phyloP scores from a whole-genome alignment of 805 yeast species.

The Nakazawaea molendinolei region DNA sequence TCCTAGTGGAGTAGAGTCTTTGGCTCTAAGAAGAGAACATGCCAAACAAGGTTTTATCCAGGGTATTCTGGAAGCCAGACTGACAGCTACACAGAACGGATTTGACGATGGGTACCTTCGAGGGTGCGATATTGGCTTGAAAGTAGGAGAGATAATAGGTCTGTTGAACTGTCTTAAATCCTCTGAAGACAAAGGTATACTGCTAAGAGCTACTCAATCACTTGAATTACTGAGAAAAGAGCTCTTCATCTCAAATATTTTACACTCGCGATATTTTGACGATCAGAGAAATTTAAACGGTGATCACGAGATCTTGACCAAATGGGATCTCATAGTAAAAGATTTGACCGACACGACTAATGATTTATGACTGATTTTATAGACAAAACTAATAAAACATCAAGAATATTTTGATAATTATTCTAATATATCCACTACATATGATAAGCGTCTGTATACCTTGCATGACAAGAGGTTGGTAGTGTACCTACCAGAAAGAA shows the following conservation, averaged over 20 bases:
- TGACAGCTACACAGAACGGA: conserved; percentile 64
- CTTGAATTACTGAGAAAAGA: conserved; percentile 40
- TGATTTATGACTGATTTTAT: neutral
- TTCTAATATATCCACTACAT: neutral
- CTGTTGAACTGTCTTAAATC: conserved; percentile 18
- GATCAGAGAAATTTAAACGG: conserved; percentile 23
- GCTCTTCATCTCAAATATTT: conserved; percentile 49
- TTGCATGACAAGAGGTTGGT: too few relatives aligned
- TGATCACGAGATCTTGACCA: conserved; percentile 23
- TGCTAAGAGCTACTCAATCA: neutral
- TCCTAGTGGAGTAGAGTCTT: conserved; percentile 17
- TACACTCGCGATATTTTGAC: conserved; percentile 50
- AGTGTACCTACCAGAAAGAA: conserved; percentile 73
- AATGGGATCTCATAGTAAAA: conserved; percentile 17
- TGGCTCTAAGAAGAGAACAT: conserved; percentile 53
- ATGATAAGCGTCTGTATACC: too few relatives aligned
- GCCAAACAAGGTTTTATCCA: conserved; percentile 77
- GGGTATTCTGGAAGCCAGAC: conserved; percentile 68
- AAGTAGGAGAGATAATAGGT: conserved; percentile 63
- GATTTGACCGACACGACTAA: neutral
- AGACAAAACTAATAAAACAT: neutral
- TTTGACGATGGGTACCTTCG: conserved; percentile 74
- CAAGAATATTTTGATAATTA: neutral
- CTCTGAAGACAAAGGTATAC: conserved; percentile 1
- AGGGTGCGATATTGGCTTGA: conserved; percentile 66